phyloP scores from a whole-genome alignment of 169 alveolate genomes.

The Eimeria sp. region DNA sequence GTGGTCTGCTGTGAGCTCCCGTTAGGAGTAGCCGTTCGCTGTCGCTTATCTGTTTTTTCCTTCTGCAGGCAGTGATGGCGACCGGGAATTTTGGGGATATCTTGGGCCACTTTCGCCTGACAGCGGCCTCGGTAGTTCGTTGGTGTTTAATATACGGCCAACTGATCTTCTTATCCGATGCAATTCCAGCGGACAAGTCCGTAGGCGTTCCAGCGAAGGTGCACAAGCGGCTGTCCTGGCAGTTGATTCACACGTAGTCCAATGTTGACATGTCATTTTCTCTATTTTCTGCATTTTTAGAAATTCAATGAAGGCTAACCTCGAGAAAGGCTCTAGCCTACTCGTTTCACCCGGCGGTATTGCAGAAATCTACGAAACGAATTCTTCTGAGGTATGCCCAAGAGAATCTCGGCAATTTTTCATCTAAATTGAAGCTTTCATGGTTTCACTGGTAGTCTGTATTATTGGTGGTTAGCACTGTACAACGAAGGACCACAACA shows the following conservation, averaged over 20 bases:
- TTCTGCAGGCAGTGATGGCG: conserved; percentile 71
- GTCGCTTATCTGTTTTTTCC: background rate
- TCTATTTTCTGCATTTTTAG: background rate
- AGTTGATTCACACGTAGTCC: background rate
- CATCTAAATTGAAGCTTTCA: background rate
- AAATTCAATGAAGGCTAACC: conserved; percentile 36
- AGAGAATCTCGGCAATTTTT: background rate
- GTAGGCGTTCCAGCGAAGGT: background rate
- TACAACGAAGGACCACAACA: background rate
- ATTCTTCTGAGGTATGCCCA: conserved; percentile 22
- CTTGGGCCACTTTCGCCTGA: conserved; percentile 66
- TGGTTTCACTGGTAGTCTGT: background rate
- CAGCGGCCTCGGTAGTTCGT: conserved; percentile 79
- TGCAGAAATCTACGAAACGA: conserved; percentile 76
- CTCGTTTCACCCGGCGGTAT: conserved; percentile 83
- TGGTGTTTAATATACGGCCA: conserved; percentile 76
- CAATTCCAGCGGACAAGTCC: conserved; percentile 61
- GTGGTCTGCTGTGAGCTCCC: background rate
- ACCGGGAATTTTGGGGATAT: conserved; percentile 48
- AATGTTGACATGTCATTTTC: background rate
- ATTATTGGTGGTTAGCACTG: background rate
- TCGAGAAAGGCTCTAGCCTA: conserved; percentile 36
- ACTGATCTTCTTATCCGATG: conserved; percentile 49
- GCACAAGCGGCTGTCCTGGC: background rate
- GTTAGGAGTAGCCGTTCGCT: background rate